Base-by-base conservation (phyloP, 2,329 filamentous ascomycete genomes). In the Didymellaceae sp. region DNA sequence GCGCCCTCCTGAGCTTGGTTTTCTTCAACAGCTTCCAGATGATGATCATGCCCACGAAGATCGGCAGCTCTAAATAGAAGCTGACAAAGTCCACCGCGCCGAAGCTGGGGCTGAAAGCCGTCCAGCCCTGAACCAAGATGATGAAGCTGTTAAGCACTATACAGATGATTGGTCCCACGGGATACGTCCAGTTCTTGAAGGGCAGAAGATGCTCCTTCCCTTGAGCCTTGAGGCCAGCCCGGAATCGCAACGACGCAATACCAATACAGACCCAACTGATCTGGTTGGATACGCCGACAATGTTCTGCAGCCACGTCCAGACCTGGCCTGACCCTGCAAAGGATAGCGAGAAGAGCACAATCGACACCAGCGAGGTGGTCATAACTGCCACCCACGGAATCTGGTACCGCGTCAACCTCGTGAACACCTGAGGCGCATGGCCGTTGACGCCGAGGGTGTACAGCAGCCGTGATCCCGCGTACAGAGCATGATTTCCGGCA, bases 361-460 rank as follows among this genome's bases (percentile, higher is more conserved):
- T 62, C 0, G 65, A 74, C 39, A 79, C 75, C 13, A 77, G 21
- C 14, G 61, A 64, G 4, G 66, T 67, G 7, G 66, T 61, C 20
- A 68, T 38, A 2, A 77, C 73, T n/a, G 67, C 63, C 11, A 66
- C 71, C 61, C 70, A 71, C 1, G 71, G 73, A 4, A 77, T 75
- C 61, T 74, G 75, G 54, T 62, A 71, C 54, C 73, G 75, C 5
- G 73, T 74, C 55, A 77, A 72, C 34, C 70, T 73, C 35, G 84
- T 85, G 14, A 96, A 78, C 55, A 93, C 81, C 45, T 78, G 80
- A 1, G 91, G 91, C 0, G 90, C 91, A 70, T 94, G 90, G 50
- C 86, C 66, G 14, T 69, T 64, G 5, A 52, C 45, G 14, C 80
- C 79, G 7, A 84, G 72, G 2, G 81, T 81, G 32, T 79, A 80